phyloP scores from a whole-genome alignment of 78 protist species.

The Pigoraptor vietnamica region DNA sequence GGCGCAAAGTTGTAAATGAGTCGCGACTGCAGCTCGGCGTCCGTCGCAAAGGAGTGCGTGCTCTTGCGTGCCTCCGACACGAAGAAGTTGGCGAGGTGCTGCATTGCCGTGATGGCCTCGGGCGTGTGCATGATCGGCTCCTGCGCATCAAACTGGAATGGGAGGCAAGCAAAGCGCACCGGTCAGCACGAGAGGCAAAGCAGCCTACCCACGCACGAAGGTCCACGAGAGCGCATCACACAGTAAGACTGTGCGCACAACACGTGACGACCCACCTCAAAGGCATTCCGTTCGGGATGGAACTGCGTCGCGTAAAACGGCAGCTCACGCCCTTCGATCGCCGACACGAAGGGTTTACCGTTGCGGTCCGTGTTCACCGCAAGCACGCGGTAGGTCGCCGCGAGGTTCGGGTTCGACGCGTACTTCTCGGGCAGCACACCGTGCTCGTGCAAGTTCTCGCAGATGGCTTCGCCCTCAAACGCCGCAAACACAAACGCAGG shows the following conservation, averaged over 20 bases:
- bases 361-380: neutral
- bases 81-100: constrained; percentile 46
- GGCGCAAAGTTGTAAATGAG: neutral
- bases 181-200: no score
- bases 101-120: constrained; percentile 32
- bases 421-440: neutral
- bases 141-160: neutral
- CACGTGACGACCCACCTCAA: constrained; percentile 78
- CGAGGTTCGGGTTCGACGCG: neutral
- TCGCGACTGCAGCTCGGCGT: neutral
- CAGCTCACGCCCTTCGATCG: constrained; percentile 18
- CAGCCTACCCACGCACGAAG: no score
- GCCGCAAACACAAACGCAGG: neutral
- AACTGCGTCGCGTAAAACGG: constrained; percentile 75
- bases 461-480: neutral
- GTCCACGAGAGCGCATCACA: no score
- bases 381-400: neutral
- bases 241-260: no score
- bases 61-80: constrained; percentile 23
- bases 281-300: constrained; percentile 77
- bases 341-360: neutral
- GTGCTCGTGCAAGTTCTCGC: neutral
- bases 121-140: constrained; percentile 31
- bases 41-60: neutral
- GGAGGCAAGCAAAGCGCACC: no score